Evolutionary conservation across 2,329 filamentous ascomycete genomes (phyloP), one percentile per base, ranked within the genome.

Genomic region (Neocucurbitaria cava): DNA sequence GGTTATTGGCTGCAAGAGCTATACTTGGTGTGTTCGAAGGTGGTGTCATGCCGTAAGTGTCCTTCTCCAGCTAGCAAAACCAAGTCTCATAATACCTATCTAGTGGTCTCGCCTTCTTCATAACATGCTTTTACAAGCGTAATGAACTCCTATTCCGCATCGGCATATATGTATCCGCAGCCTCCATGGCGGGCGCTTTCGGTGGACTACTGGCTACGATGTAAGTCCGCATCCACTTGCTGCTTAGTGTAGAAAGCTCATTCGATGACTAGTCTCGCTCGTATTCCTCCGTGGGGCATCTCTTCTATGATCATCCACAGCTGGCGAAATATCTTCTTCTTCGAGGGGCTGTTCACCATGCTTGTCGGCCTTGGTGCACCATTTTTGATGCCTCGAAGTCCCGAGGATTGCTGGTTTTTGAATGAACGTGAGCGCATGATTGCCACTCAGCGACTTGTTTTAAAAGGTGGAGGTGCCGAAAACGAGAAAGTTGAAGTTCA

Each of bases 281-380:
- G 66, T 6, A 82, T 87, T 40, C 83, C 83, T 5, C 64, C 73
- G 30, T 87, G 83, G 82, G 84, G 84, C 0, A 65, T 75, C 6
- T 72, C 69, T 0, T 56, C 71, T 2, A 76, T 76, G 54, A 74
- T 65, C 24, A 77, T 86, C 47, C 75, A 81, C 58, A 81, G 78
- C 0, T 76, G 71, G 72, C 67, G 70, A 28, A 73, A 74, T 45
- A 87, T 87, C 61, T 87, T 87, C 76, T 86, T 87, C 73, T 86
- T 87, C 54, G 85, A 87, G 66, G 85, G 85, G 0, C 68, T 86
- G 38, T 62, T 86, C 56, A 87, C 84, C 9, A 69, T 81, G 20
- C 53, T 83, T 38, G 63, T 82, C 11, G 83, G 82, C 0, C 35
- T 79, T 1, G 53, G 74, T 1, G 81, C 83, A 0, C 83, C 83